A percentile compares a stretch with the other conserved stretches of the same genome.
phyloP scores from a whole-genome alignment of 805 yeast species.

The Candida caryicola region DNA sequence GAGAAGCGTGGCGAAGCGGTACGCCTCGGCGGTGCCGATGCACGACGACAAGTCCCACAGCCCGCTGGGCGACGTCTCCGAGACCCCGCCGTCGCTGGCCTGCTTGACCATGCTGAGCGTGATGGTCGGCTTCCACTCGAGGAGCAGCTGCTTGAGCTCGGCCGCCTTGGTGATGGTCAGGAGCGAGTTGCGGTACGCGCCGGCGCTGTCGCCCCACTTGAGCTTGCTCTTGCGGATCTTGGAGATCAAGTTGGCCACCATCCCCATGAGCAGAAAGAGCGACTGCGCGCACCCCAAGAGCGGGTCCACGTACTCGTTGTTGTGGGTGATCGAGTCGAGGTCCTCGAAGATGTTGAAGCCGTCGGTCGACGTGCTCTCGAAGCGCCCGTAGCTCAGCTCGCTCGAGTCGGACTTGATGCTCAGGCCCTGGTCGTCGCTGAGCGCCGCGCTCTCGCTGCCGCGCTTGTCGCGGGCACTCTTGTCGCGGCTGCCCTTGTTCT shows the following conservation, averaged over 20 bases:
- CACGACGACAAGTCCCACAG: slow-evolving; percentile 58
- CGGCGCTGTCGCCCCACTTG: slow-evolving; percentile 1
- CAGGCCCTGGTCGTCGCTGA: slow-evolving; percentile 2
- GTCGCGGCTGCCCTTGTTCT: slow-evolving; percentile 14
- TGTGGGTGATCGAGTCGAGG: slow-evolving; percentile 37
- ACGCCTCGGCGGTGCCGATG: slow-evolving; percentile 69
- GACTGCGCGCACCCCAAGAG: slow-evolving; percentile 66
- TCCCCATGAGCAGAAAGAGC: slow-evolving; percentile 61
- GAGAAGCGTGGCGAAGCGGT: slow-evolving; percentile 55
- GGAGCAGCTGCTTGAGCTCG: slow-evolving; percentile 49
- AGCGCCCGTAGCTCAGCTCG: slow-evolving; percentile 17
- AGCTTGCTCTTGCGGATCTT: slow-evolving; percentile 39
- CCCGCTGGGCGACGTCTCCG: slow-evolving; percentile 14
- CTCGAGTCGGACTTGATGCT: slow-evolving; percentile 22
- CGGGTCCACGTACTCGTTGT: slow-evolving; percentile 54
- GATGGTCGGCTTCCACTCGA: slow-evolving; percentile 54
- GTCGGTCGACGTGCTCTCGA: slow-evolving; percentile 4
- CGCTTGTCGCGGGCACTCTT: slow-evolving; percentile 5
- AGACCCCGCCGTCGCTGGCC: slow-evolving; percentile 31
- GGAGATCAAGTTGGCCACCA: slow-evolving; percentile 55
- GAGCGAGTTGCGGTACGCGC: slow-evolving; percentile 35
- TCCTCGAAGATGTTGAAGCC: slow-evolving; percentile 35
- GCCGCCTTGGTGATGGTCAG: slow-evolving; percentile 53
- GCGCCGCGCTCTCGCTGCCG: neutral
- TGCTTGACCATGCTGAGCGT: slow-evolving; percentile 33